These are phyloP conservation scores for Lagerstroemia speciosa DNA, from an alignment of 345 rosid genomes.

Conservation along the genomic window DNA sequence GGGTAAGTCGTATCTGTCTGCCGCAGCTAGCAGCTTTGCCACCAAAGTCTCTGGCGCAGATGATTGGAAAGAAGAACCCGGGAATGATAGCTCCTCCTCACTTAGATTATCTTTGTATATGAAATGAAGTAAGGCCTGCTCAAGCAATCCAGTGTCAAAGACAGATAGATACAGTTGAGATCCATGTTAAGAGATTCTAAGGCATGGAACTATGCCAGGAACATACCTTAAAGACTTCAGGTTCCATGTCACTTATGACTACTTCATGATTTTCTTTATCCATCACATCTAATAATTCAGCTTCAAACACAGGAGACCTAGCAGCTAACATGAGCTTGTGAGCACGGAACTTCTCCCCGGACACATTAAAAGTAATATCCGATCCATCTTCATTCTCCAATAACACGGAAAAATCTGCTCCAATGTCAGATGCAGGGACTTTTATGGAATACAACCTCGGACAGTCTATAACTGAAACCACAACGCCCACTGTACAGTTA, in stretches of 20 bases:
- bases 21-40: conserved; percentile 75
- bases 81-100: conserved; percentile 39
- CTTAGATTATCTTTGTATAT: conserved; percentile 53
- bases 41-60: conserved; percentile 50
- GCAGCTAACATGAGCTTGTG: conserved; percentile 83
- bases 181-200: not conserved
- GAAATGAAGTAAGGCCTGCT: conserved; percentile 77
- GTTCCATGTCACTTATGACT: conserved; percentile 65
- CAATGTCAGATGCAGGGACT: conserved; percentile 87
- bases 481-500: conserved; percentile 90
- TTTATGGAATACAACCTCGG: conserved; percentile 70
- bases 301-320: conserved; percentile 74
- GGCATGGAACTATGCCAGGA: not conserved
- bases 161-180: conserved; percentile 12
- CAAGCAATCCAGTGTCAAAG: conserved; percentile 11
- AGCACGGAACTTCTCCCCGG: conserved; percentile 65
- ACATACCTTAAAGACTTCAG: conserved; percentile 74
- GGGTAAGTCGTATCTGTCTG: conserved; percentile 73
- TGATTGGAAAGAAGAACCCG: conserved; percentile 43
- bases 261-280: conserved; percentile 52
- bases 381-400: conserved; percentile 78
- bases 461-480: conserved; percentile 74
- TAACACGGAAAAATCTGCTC: conserved; percentile 62
- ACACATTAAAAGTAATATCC: conserved; percentile 66
- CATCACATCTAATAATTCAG: conserved; percentile 46